Evolutionary conservation across 2,329 filamentous ascomycete genomes (phyloP).

Genomic region (Sclerotiophoma versabilis): DNA sequence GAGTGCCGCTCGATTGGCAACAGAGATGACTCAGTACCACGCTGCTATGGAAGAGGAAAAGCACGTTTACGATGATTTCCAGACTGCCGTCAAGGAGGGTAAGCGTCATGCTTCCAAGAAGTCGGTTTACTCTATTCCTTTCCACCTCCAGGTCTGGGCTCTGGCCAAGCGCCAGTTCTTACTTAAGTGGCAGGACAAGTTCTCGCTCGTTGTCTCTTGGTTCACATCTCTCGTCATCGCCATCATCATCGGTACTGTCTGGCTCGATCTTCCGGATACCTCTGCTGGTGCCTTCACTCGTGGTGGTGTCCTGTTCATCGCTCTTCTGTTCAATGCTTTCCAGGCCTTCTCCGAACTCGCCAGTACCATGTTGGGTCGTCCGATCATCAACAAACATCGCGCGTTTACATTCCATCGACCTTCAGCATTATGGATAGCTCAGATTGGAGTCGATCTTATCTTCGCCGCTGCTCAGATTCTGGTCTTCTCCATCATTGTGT

Average conservation of each 20-base stretch:
- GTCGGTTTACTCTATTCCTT: slow-evolving; percentile 84
- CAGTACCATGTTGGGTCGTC: slow-evolving; percentile 75
- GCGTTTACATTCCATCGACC: slow-evolving; percentile 84
- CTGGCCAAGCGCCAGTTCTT: slow-evolving; percentile 84
- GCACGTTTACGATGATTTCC: slow-evolving; percentile 77
- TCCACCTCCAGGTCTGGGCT: slow-evolving; percentile 82
- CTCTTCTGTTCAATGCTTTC: slow-evolving; percentile 86
- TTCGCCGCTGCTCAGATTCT: slow-evolving; percentile 74
- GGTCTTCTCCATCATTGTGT: slow-evolving; percentile 56
- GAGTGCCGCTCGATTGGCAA: slow-evolving; percentile 62
- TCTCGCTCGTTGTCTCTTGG: slow-evolving; percentile 78
- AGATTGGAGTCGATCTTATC: slow-evolving; percentile 78
- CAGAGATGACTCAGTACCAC: slow-evolving; percentile 75
- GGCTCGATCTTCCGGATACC: slow-evolving; percentile 70
- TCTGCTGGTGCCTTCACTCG: slow-evolving; percentile 77
- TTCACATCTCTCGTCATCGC: slow-evolving; percentile 74
- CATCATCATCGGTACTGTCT: slow-evolving; percentile 81
- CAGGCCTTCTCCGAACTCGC: slow-evolving; percentile 81
- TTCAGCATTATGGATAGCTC: slow-evolving; percentile 81
- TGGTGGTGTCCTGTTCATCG: slow-evolving; percentile 81
- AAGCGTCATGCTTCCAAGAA: slow-evolving; percentile 76
- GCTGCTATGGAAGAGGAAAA: slow-evolving; percentile 68
- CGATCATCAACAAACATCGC: slow-evolving; percentile 83
- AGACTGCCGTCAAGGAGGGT: slow-evolving; percentile 75
- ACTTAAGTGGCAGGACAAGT: slow-evolving; percentile 85